Base-by-base conservation (phyloP, 2,329 filamentous ascomycete species). In the Venturia effusa region DNA sequence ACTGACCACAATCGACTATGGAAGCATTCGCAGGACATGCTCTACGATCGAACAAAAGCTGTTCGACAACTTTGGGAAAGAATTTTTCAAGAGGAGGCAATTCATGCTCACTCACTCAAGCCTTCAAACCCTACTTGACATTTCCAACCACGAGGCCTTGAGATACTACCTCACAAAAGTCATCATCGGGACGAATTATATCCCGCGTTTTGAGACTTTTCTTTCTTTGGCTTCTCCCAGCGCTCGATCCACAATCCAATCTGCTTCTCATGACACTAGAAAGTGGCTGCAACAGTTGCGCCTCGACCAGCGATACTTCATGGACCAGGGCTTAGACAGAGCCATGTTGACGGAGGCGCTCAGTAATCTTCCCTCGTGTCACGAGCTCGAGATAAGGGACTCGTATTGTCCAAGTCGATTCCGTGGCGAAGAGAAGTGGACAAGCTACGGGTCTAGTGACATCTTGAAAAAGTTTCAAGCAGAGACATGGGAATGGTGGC, bases 51-150 rank as follows among this genome's bases (percentile, higher is more conserved):
- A 88, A 69, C 73, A 73, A 24, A 74, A 76, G 1, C 74, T 87
- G 15, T 83, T 83, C 71, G 75, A 79, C 60, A 76, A 76, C 40
- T 88, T 88, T 68, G 77, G 80, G 34, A 75, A 75, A 30, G 84
- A 87, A 67, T 89, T 86, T 76, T 89, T 89, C 73, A 77, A 75
- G 61, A 84, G 84, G 71, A 83, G 82, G 68, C 85, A 88, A 69
- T 89, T 88, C 73, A 85, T 87, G 81, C 69, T 87, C 63, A 81
- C 80, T 1, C 75, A 82, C 40, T 73, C 77, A 67, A 88, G 85
- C 68, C 74, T 88, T 11, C 77, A 81, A 62, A 76, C 80, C 0
- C 75, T 87, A 17, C 63, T 77, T 40, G 74, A 74, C 61, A 78
- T 79, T 61, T 73, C 76, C 13, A 71, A 74, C 54, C 73, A 78